Base-by-base conservation (phyloP, 2,329 filamentous ascomycete genomes). In the Calonectria honghensis region DNA sequence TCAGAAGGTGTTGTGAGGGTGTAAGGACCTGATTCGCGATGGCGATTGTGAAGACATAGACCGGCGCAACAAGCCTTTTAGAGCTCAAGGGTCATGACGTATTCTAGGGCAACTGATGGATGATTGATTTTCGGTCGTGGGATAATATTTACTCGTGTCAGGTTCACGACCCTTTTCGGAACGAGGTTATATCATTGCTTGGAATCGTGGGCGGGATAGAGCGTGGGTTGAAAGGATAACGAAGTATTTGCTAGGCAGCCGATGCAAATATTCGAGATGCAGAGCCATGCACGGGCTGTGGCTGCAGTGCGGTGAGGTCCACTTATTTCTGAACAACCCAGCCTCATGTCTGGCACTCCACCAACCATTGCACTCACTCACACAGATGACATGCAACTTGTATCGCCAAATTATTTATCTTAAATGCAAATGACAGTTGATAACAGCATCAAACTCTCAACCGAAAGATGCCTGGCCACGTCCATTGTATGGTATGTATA, bases 11-110 rank as follows among this genome's bases (percentile, higher is more conserved):
- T 64, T 32, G 61, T 41, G 39, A 64, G 39, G 57, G 20, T 27
- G 73, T 70, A 64, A 20, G 39, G 68, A 64, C 70, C 68, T 68
- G 65, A 54, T 75, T 67, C 39, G 67, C 45, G 48, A 67, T 75
- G 67, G 31, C 63, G 73, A 70, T 69, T 76, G 66, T 71, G 65
- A 75, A 59, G 67, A 76, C 70, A 70, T 61, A 71, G 68, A 70
- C 63, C 63, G 70, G 70, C 70, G 70, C 72, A 65, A 76, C 68
- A 54, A 76, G 73, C 75, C 76, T 77, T 66, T 77, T 68, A 79
- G 61, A 59, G 37, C 66, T 68, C 66, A 69, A 73, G 29, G 31
- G 29, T 68, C 77, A 79, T 79, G 64, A 54, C 73, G 77, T 29
- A 63, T 64, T 59, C 31, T 27, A 11, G 41, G 41, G 48, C 48